Base-by-base conservation (phyloP, 176 grass and related monocot genomes). In the Thalia dealbata region DNA sequence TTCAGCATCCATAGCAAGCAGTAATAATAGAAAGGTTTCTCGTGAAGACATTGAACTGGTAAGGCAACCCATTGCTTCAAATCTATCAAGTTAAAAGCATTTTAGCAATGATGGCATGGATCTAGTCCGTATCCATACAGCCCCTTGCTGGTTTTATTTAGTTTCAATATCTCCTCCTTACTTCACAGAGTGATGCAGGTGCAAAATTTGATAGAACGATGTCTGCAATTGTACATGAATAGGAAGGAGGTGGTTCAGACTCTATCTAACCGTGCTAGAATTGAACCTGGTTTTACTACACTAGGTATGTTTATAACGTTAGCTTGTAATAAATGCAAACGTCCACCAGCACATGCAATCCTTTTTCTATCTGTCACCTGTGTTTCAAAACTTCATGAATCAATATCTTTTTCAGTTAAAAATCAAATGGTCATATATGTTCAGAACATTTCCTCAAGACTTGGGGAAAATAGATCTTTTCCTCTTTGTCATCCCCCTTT, bases 221-320 rank as follows among this genome's bases (percentile, higher is more conserved):
- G 93, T 74, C 81, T 97, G 25, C 93, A 92, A 61, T 69, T 97
- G 55, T 97, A 97, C 75, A 97, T 92, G 93, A 92, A 83, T 79
- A 97, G 86, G 86, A 78, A 80, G 73, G 93, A 97, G 80, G 89
- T 97, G 73, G 89, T 97, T 80, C 78, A 84, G 50, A 97, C 83
- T 3, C 83, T 97, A 55, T 97, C 89, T 77, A 92, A 76, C 74
- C 93, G 93, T 38, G 93, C 93, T 82, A 86, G 82, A 82, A 97
- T 97, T 89, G 93, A 97, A 84, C 93, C 93, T 73, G 89, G 87
- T 63, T 97, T 97, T 82, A 97, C 93, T 78, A 97, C 87, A 74
- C 74, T 97, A 86, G 93, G 93, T 64, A 52, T 50, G 64, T 69
- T 42, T 38, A 4, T 70, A 68, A 63, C 70, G 29, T 43, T 6